Conservation (phyloP, 163 green algal genomes). For the Scenedesmus sp. region DNA sequence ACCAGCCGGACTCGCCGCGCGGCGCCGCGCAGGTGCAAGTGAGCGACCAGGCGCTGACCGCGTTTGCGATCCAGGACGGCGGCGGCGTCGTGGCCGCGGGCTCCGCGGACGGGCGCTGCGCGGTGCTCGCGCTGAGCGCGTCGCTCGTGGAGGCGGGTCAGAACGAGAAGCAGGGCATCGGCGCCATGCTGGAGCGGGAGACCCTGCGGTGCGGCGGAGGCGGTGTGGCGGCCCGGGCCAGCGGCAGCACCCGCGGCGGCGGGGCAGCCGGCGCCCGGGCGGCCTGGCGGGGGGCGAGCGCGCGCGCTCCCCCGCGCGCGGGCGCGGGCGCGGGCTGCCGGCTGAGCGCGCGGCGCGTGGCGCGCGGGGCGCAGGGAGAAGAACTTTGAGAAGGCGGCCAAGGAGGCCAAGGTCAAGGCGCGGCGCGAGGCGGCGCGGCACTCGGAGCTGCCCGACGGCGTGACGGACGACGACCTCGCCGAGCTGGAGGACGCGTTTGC, state of each 20-base stretch:
- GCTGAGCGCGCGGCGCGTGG: not conserved
- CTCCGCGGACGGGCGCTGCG: slow-evolving; percentile 69
- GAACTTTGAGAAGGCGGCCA: slow-evolving; percentile 91
- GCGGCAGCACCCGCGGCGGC: not conserved
- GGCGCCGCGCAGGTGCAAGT: slow-evolving; percentile 53
- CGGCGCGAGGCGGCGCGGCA: slow-evolving; percentile 82
- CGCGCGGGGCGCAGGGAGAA: slow-evolving; percentile 78
- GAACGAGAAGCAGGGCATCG: slow-evolving; percentile 73
- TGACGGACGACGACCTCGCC: slow-evolving; percentile 73
- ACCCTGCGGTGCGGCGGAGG: slow-evolving; percentile 61
- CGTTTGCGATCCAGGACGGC: slow-evolving; percentile 71
- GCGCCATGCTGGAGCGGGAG: slow-evolving; percentile 90
- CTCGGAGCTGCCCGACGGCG: slow-evolving; percentile 65
- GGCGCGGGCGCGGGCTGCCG: not conserved
- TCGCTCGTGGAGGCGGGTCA: slow-evolving; percentile 72
- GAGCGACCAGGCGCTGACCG: slow-evolving; percentile 71
- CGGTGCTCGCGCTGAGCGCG: slow-evolving; percentile 80
- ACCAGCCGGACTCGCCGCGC: too few species aligned
- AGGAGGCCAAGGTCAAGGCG: slow-evolving; percentile 90
- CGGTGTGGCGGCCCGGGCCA: too few species aligned
- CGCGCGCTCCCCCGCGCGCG: not conserved
- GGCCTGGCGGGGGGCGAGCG: not conserved
- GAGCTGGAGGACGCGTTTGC: slow-evolving; percentile 70
- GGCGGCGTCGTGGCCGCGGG: slow-evolving; percentile 75
- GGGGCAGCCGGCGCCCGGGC: not conserved